These are phyloP conservation scores for Podila horticola DNA, from an alignment of 192 early-diverging fungal species.

Conservation along the genomic window DNA sequence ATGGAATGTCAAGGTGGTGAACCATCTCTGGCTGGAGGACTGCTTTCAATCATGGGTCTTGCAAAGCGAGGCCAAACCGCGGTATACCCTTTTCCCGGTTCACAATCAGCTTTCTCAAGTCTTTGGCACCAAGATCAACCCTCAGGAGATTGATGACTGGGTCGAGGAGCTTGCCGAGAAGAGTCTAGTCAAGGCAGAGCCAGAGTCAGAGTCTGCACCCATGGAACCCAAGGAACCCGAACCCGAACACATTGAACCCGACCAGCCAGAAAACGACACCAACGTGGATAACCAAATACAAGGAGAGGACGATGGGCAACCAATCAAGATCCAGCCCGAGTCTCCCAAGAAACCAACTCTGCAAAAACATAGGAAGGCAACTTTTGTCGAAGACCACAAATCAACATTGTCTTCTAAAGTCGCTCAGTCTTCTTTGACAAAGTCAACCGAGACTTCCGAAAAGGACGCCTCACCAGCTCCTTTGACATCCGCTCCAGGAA, in stretches of 20 bases:
- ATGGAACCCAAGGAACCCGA: not conserved
- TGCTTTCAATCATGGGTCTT: conserved; percentile 71
- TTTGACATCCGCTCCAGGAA: not conserved
- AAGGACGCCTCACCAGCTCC: not conserved
- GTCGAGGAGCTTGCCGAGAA: conserved; percentile 53
- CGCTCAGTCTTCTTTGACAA: not conserved
- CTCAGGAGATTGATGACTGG: conserved; percentile 44
- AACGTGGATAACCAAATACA: too few relatives aligned
- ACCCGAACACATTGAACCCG: not conserved
- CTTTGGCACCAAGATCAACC: conserved; percentile 61
- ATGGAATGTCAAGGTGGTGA: conserved; percentile 77
- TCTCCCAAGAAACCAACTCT: too few relatives aligned
- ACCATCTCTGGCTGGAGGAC: conserved; percentile 91
- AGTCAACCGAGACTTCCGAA: not conserved
- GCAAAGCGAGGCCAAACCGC: conserved; percentile 63
- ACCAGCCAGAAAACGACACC: too few relatives aligned
- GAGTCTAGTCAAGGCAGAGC: not conserved
- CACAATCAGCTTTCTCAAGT: conserved; percentile 60
- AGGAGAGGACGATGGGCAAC: too few relatives aligned
- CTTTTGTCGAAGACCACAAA: not conserved
- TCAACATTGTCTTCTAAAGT: not conserved
- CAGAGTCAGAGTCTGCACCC: not conserved
- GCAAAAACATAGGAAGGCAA: too few relatives aligned
- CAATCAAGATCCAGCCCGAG: too few relatives aligned
- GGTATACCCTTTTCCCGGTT: conserved; percentile 65